phyloP scores from a whole-genome alignment of 768 basidiomycete species.

The Holtermannia corniformis region DNA sequence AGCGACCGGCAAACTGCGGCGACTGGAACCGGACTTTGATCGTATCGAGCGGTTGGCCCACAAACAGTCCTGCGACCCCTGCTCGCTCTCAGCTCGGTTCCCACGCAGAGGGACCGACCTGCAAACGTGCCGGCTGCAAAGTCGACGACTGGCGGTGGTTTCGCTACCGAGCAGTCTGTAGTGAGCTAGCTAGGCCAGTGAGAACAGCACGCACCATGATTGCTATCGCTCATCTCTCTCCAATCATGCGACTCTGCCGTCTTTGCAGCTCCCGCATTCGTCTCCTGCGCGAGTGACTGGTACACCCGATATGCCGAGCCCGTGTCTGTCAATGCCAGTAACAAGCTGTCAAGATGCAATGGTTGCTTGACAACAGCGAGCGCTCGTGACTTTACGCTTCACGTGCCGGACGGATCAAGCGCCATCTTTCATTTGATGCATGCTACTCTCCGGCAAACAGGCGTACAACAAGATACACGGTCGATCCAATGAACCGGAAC shows the following conservation, averaged over 20 bases:
- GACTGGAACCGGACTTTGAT: conserved; percentile 43
- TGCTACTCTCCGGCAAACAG: conserved; percentile 77
- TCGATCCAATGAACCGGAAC: conserved; percentile 72
- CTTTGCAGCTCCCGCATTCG: too few species aligned
- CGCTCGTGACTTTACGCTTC: too few species aligned
- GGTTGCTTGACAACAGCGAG: too few species aligned
- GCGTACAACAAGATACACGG: conserved; percentile 71
- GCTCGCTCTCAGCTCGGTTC: neutral
- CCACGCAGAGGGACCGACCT: conserved; percentile 38
- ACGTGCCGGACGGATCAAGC: neutral
- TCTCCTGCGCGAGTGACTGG: too few species aligned
- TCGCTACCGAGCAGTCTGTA: neutral
- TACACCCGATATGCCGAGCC: too few species aligned
- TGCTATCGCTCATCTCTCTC: too few species aligned
- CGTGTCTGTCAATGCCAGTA: too few species aligned
- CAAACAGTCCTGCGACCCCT: conserved; percentile 58
- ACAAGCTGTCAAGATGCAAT: too few species aligned
- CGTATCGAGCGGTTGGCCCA: conserved; percentile 73
- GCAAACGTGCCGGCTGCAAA: conserved; percentile 70
- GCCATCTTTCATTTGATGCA: neutral
- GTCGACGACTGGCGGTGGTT: conserved; percentile 52
- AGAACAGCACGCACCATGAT: too few species aligned
- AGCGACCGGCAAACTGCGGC: conserved; percentile 31
- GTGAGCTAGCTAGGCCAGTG: too few species aligned
- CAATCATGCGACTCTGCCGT: too few species aligned